Evolutionary conservation across 78 protist genomes (phyloP).

Genomic region (Cavenderia fasciculata): DNA sequence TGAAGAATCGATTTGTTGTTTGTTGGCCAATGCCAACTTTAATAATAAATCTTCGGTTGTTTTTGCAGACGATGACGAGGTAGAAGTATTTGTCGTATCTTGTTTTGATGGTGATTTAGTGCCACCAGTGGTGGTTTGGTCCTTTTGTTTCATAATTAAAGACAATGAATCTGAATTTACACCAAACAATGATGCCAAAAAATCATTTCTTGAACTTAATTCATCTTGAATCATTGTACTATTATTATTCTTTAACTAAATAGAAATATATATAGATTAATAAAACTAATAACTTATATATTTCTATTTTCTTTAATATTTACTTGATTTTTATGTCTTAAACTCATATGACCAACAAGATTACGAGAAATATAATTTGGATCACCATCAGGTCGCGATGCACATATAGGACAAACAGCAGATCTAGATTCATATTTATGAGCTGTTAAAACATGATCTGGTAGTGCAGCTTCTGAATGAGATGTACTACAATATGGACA

Average conservation of each 20-base stretch:
- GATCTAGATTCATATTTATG: slow-evolving; percentile 2
- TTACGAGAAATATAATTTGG: slow-evolving; percentile 18
- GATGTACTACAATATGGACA: slow-evolving; percentile 28
- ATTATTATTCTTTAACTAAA: too few relatives aligned
- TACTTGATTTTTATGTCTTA: slow-evolving; percentile 18
- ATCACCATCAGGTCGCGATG: slow-evolving; percentile 28
- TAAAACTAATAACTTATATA: too few relatives aligned
- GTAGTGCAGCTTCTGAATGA: neutral
- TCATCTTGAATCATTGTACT: too few relatives aligned
- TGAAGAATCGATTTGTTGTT: too few relatives aligned
- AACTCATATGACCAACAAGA: slow-evolving; percentile 3
- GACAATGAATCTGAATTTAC: neutral
- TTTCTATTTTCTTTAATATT: too few relatives aligned
- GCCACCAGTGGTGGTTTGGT: too few relatives aligned
- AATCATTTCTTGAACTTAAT: neutral
- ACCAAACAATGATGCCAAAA: neutral
- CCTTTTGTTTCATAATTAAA: neutral
- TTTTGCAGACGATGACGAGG: too few relatives aligned
- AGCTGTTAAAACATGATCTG: neutral
- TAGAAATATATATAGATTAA: too few relatives aligned
- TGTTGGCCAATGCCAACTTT: too few relatives aligned
- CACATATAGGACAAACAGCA: slow-evolving; percentile 51
- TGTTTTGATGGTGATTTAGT: too few relatives aligned
- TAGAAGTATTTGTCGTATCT: too few relatives aligned
- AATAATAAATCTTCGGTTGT: too few relatives aligned